These are phyloP conservation scores for Peribolospora baueri DNA, from an alignment of 768 basidiomycete genomes.

Conservation along the genomic window DNA sequence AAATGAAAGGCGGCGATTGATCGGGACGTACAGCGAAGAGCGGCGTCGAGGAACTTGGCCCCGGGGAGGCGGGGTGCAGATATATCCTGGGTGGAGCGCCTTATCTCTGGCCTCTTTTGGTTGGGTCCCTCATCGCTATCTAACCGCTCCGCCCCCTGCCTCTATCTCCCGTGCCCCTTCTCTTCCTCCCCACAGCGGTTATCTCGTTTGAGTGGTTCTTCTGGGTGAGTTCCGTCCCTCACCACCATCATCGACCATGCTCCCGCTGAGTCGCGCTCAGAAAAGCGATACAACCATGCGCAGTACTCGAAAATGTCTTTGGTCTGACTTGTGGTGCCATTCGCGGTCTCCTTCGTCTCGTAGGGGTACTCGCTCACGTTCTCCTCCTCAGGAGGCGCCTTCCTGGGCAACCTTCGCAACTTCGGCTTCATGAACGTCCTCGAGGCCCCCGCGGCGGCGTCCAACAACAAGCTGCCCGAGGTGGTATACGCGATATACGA, in stretches of 20 bases:
- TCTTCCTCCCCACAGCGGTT: not conserved
- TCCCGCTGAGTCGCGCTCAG: too few species aligned
- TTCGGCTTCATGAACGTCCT: slow-evolving; percentile 47
- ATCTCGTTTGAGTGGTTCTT: slow-evolving; percentile 62
- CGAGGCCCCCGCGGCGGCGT: slow-evolving; percentile 12
- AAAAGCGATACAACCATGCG: too few species aligned
- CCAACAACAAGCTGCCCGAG: slow-evolving; percentile 31
- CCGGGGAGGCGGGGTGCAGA: too few species aligned
- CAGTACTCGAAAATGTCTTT: not conserved
- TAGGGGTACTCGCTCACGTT: slow-evolving; percentile 67
- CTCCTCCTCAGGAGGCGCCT: slow-evolving; percentile 47
- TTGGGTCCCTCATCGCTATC: too few species aligned
- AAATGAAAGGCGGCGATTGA: too few species aligned
- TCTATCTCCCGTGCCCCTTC: slow-evolving; percentile 1
- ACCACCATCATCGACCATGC: too few species aligned
- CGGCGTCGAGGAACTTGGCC: too few species aligned
- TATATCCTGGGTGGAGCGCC: too few species aligned
- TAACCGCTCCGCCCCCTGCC: not conserved
- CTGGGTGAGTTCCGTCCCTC: slow-evolving; percentile 26
- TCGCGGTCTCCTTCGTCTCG: not conserved
- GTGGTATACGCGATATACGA: slow-evolving; percentile 44
- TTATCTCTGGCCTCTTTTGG: too few species aligned
- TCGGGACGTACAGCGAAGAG: too few species aligned
- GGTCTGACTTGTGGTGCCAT: not conserved
- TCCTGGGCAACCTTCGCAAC: slow-evolving; percentile 63